Conservation (phyloP, 768 basidiomycete species). For the Candolleomyces aberdarensis region DNA sequence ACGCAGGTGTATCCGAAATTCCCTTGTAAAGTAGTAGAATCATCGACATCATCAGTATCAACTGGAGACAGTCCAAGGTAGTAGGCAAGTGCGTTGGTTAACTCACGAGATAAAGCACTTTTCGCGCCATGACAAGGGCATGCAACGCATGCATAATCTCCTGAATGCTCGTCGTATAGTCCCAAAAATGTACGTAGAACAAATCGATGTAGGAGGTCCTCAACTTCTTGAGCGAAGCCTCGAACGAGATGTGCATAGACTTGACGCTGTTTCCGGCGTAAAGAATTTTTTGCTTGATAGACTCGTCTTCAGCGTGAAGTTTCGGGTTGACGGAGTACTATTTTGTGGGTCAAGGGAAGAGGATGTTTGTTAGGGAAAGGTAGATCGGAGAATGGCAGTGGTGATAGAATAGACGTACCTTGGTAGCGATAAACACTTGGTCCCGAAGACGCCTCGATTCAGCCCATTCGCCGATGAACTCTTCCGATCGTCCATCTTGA, state of each 20-base stretch:
- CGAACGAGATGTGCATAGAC: slow-evolving; percentile 37
- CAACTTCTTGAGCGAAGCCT: slow-evolving; percentile 44
- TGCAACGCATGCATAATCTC: slow-evolving; percentile 59
- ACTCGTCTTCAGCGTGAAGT: slow-evolving; percentile 11
- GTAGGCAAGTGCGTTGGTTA: no score
- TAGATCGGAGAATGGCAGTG: no score
- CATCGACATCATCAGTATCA: no score
- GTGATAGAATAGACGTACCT: slow-evolving; percentile 24
- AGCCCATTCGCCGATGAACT: slow-evolving; percentile 53
- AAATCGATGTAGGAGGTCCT: slow-evolving; percentile 36
- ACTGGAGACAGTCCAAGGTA: no score
- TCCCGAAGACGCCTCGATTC: slow-evolving; percentile 42
- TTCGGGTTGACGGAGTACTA: slow-evolving; percentile 29
- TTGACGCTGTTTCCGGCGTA: slow-evolving; percentile 50
- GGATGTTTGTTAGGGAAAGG: neutral
- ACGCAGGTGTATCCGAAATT: slow-evolving; percentile 40
- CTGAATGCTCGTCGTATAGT: slow-evolving; percentile 47
- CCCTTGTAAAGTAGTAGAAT: slow-evolving; percentile 18
- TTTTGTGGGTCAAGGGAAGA: slow-evolving; percentile 13
- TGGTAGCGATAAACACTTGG: slow-evolving; percentile 41
- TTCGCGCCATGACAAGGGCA: slow-evolving; percentile 22
- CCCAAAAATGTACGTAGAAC: slow-evolving; percentile 38
- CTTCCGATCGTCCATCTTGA: slow-evolving; percentile 56
- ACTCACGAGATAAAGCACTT: slow-evolving; percentile 42
- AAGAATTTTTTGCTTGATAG: slow-evolving; percentile 30